A percentile compares a stretch with the other conserved stretches of the same genome.
Evolutionary conservation across 2,329 filamentous ascomycete species (phyloP).

Genomic region (Fusarium chaquense): DNA sequence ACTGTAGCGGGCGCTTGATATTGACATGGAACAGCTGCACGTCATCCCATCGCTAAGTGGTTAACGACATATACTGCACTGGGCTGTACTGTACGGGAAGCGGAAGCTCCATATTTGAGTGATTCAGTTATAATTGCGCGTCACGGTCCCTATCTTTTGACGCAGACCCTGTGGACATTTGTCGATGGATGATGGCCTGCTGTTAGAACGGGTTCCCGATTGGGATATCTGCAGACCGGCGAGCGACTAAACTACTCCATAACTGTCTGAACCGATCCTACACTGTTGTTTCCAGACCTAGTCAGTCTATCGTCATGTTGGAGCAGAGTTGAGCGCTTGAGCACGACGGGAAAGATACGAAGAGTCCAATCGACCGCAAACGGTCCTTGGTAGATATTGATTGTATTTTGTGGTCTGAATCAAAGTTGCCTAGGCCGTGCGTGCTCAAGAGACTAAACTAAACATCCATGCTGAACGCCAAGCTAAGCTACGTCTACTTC

Average conservation of each 20-base stretch:
- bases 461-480: constrained; percentile 2
- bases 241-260: constrained; percentile 38
- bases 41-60: constrained; percentile 34
- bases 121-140: constrained; percentile 21
- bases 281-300: constrained; percentile 38
- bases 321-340: constrained; percentile 45
- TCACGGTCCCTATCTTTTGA: constrained; percentile 23
- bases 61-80: background rate
- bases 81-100: constrained; percentile 4
- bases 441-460: constrained; percentile 32
- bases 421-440: constrained; percentile 14
- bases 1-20: constrained; percentile 31
- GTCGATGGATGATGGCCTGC: constrained; percentile 1
- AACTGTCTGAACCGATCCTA: constrained; percentile 44
- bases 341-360: constrained; percentile 20
- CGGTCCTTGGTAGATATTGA: constrained; percentile 24
- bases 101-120: constrained; percentile 33
- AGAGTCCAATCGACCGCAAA: constrained; percentile 31
- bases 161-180: constrained; percentile 28
- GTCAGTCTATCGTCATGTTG: constrained; percentile 36
- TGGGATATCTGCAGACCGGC: constrained; percentile 43
- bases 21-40: constrained; percentile 34
- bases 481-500: background rate
- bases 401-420: constrained; percentile 20
- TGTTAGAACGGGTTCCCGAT: constrained; percentile 41